Percentiles rank a stretch among this genome's conserved stretches.
Evolutionary conservation across 352 stramenopile genomes (phyloP).

Genomic region (Plasmopara viticola): DNA sequence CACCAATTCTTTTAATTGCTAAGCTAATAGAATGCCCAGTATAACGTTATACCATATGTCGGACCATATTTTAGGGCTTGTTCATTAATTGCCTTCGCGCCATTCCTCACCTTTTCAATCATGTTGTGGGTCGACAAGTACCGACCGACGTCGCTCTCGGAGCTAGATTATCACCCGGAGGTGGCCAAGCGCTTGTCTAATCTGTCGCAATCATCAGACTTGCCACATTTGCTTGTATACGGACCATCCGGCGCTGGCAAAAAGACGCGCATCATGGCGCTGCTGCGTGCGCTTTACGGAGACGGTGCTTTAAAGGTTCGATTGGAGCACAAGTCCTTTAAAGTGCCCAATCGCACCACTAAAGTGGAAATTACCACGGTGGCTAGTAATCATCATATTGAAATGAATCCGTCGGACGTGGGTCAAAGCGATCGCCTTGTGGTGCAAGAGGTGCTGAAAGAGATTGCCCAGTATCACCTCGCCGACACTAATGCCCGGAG

Average conservation of each 20-base stretch:
- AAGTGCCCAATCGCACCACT: constrained; percentile 73
- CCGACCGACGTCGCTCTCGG: constrained; percentile 86
- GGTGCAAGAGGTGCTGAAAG: constrained; percentile 99
- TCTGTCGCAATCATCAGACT: constrained; percentile 75
- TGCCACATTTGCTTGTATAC: constrained; percentile 98
- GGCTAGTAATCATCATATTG: constrained; percentile 98
- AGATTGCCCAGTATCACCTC: constrained; percentile 94
- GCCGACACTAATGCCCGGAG: constrained; percentile 66
- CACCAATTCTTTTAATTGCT: too few relatives aligned
- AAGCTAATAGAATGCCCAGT: too few relatives aligned
- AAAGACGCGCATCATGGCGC: constrained; percentile 94
- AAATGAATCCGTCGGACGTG: constrained; percentile 97
- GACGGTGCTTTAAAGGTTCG: constrained; percentile 88
- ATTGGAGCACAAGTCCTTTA: constrained; percentile 91
- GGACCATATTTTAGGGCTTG: too few relatives aligned
- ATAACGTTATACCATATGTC: too few relatives aligned
- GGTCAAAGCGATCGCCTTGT: constrained; percentile 96
- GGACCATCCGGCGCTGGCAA: constrained; percentile 97
- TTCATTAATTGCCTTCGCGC: too few relatives aligned
- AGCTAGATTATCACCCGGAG: constrained; percentile 92
- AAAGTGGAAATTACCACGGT: constrained; percentile 98
- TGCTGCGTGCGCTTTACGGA: constrained; percentile 93
- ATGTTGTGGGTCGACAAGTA: constrained; percentile 99
- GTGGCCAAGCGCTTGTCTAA: constrained; percentile 88
- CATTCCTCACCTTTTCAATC: not conserved